Evolutionary conservation across 768 basidiomycete genomes (phyloP).

Genomic region (Albatrellus ellisii): DNA sequence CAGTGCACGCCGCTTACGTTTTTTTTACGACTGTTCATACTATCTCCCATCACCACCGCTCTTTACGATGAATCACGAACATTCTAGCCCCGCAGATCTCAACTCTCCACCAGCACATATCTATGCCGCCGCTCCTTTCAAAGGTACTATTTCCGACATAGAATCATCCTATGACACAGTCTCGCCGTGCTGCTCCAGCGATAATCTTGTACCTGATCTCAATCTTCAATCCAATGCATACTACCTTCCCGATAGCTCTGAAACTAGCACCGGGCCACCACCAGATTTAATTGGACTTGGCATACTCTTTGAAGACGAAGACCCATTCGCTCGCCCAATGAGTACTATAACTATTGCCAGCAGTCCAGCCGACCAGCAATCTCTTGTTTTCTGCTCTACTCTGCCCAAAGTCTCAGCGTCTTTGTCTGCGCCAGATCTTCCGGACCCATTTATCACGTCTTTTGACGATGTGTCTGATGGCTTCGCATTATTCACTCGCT

Average conservation of each 20-base stretch:
- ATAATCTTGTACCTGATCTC: too few species aligned
- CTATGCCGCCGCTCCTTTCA: neutral
- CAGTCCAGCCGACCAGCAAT: neutral
- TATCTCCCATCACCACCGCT: constrained; percentile 4
- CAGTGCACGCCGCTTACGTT: too few species aligned
- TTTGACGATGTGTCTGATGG: too few species aligned
- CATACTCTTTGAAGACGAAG: constrained; percentile 4
- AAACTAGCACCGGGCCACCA: too few species aligned
- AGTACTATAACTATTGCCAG: neutral
- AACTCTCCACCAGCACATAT: neutral
- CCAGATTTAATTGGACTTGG: constrained; percentile 14
- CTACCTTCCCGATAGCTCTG: too few species aligned
- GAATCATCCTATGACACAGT: too few species aligned
- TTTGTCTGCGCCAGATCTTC: constrained; percentile 1
- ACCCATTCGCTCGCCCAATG: neutral
- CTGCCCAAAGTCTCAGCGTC: constrained; percentile 1
- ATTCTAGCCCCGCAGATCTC: neutral
- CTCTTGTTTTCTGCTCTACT: neutral
- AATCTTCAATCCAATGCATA: constrained; percentile 9
- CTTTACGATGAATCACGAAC: neutral
- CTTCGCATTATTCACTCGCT: too few species aligned
- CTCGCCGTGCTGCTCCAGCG: too few species aligned
- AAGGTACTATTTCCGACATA: too few species aligned
- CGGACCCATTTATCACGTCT: too few species aligned
- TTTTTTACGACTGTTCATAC: constrained; percentile 2